Evolutionary conservation across 2,329 filamentous ascomycete species (phyloP), one percentile per base, ranked within the genome.

Genomic region (Neoscytalidium dimidiatum): DNA sequence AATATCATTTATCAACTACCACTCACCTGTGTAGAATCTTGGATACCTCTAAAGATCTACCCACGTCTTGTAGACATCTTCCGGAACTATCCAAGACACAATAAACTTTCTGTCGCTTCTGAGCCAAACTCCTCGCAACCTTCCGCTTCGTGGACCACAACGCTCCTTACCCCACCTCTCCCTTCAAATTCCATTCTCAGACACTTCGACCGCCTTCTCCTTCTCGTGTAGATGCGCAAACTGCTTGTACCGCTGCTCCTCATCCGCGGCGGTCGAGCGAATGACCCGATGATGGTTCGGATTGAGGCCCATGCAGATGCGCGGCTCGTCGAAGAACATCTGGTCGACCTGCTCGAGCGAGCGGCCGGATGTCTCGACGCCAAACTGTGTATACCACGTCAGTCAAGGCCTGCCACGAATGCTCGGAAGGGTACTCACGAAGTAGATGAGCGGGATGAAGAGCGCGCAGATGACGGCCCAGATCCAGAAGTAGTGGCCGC

Each of bases 261-360:
- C 71, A 61, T 73, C 71, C 9, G 52, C 67, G 58, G 67, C 68
- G 21, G 64, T 70, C 41, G 49, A 64, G 11, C 68, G 62, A 2
- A 72, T 64, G 2, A 73, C 71, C 4, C 33, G 62, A n/a, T 67
- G 65, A 13, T 72, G 70, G 33, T 73, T 71, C 64, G 69, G 67
- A 48, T 75, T 72, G 52, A 76, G 58, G 0, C 75, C 74, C 74
- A 77, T 76, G 14, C 71, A 69, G 0, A 71, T 38, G 19, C 74
- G 69, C 8, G 74, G 73, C 29, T 72, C 68, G 44, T 77, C 71
- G 29, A 69, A 72, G 67, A 77, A 75, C 71, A 75, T 71, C 11
- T 67, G 44, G 41, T 64, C 62, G 5, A 64, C 51, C 23, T 64
- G 62, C 49, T 64, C 62, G 9, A 64, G 51, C 11, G 62, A 52